A percentile compares a stretch with the other conserved stretches of the same genome.
Evolutionary conservation across 2,329 filamentous ascomycete species (phyloP).

Genomic region (Zymoseptoria pseudotritici): DNA sequence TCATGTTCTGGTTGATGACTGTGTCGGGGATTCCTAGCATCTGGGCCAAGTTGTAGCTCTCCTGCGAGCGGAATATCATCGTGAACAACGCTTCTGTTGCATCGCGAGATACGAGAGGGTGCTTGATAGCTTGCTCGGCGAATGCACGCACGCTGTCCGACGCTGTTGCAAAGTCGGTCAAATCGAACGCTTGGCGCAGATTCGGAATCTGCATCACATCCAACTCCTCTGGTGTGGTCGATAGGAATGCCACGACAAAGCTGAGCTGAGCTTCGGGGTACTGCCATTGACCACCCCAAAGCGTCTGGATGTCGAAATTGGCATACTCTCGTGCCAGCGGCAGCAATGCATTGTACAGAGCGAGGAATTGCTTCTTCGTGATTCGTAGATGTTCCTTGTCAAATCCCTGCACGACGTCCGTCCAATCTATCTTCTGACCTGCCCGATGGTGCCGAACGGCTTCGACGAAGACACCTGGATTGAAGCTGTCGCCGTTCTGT

Average conservation of each 20-base stretch:
- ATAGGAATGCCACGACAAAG: conserved; percentile 84
- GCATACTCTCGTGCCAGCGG: conserved; percentile 58
- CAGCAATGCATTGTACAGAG: conserved; percentile 70
- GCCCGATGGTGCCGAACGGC: conserved; percentile 49
- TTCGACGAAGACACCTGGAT: conserved; percentile 58
- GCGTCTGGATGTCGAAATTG: conserved; percentile 70
- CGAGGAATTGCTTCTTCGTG: conserved; percentile 70
- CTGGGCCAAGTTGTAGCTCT: conserved; percentile 50
- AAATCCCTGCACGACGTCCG: conserved; percentile 68
- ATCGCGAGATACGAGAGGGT: conserved; percentile 81
- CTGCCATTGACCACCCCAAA: conserved; percentile 86
- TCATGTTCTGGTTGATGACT: conserved; percentile 64
- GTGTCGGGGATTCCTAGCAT: conserved; percentile 51
- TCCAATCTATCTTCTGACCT: conserved; percentile 54
- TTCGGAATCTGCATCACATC: conserved; percentile 80
- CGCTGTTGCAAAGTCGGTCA: conserved; percentile 55
- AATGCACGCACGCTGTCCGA: conserved; percentile 53
- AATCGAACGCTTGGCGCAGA: conserved; percentile 67
- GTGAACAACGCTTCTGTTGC: conserved; percentile 64
- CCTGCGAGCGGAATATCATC: conserved; percentile 52
- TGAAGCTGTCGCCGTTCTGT: conserved; percentile 57
- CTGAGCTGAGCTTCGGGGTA: conserved; percentile 82
- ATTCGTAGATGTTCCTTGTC: conserved; percentile 72
- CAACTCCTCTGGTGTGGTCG: conserved; percentile 64
- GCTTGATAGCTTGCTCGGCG: conserved; percentile 63